Percentiles rank a stretch among this genome's conserved stretches.
Conservation (phyloP, 2,329 filamentous ascomycete genomes). For the Akanthomyces uredinophilus region DNA sequence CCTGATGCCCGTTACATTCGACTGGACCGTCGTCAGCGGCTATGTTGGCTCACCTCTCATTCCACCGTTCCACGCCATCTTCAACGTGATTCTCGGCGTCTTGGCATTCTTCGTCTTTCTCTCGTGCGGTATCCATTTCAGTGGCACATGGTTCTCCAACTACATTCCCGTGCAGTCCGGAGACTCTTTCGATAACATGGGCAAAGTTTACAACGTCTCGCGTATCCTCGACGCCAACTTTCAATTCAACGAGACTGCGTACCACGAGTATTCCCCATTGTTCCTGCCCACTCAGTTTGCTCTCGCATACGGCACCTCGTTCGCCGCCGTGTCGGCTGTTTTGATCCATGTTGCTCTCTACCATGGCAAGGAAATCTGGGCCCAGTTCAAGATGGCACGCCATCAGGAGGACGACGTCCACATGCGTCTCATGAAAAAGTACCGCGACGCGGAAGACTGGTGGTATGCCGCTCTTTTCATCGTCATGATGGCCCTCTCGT, state of each 20-base stretch:
- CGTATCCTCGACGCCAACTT: slow-evolving; percentile 52
- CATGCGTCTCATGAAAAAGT: slow-evolving; percentile 58
- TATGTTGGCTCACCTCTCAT: slow-evolving; percentile 47
- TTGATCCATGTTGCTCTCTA: slow-evolving; percentile 52
- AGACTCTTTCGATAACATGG: slow-evolving; percentile 61
- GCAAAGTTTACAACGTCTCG: slow-evolving; percentile 52
- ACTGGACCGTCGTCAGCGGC: slow-evolving; percentile 44
- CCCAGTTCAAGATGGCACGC: slow-evolving; percentile 49
- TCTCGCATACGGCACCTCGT: slow-evolving; percentile 57
- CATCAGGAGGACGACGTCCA: slow-evolving; percentile 54
- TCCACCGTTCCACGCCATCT: slow-evolving; percentile 50
- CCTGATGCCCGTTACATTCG: slow-evolving; percentile 56
- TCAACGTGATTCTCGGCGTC: slow-evolving; percentile 49
- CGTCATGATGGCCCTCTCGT: slow-evolving; percentile 50
- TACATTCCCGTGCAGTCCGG: slow-evolving; percentile 59
- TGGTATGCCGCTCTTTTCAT: slow-evolving; percentile 50
- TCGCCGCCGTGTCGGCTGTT: slow-evolving; percentile 61
- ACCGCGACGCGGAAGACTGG: slow-evolving; percentile 54
- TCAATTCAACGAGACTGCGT: slow-evolving; percentile 56
- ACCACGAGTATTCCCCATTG: slow-evolving; percentile 60
- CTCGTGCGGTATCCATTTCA: slow-evolving; percentile 56
- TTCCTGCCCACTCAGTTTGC: slow-evolving; percentile 60
- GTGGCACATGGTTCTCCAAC: slow-evolving; percentile 51
- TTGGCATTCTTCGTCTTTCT: slow-evolving; percentile 51
- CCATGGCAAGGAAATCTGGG: slow-evolving; percentile 50